Percentiles rank a stretch among this genome's conserved stretches.
These are phyloP conservation scores for Fusarium cyanostomum DNA, from an alignment of 2,329 filamentous ascomycete genomes.

Conservation along the genomic window DNA sequence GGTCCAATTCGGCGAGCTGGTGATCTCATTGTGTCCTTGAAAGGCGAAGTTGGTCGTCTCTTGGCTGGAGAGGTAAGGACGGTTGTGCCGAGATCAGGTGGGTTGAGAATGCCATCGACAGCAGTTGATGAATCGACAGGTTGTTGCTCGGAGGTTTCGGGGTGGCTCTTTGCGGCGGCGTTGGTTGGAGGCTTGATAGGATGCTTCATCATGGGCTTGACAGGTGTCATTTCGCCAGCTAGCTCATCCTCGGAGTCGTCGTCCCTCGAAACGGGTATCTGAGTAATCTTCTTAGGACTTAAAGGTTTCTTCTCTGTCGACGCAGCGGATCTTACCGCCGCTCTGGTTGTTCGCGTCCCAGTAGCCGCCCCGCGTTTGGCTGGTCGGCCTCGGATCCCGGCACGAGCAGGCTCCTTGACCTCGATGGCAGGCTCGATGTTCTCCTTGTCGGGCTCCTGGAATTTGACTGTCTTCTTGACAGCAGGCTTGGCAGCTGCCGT, in stretches of 20 bases:
- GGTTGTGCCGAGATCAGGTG: slow-evolving; percentile 50
- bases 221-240: slow-evolving; percentile 59
- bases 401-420: slow-evolving; percentile 48
- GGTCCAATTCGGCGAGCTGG: slow-evolving; percentile 59
- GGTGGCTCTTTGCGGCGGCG: slow-evolving; percentile 17
- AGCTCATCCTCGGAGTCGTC: slow-evolving; percentile 69
- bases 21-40: slow-evolving; percentile 64
- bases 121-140: slow-evolving; percentile 39
- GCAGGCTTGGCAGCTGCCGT: slow-evolving; percentile 54
- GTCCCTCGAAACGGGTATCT: slow-evolving; percentile 60
- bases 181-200: slow-evolving; percentile 60
- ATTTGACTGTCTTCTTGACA: slow-evolving; percentile 69
- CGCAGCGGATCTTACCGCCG: slow-evolving; percentile 45
- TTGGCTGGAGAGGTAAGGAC: slow-evolving; percentile 66
- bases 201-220: slow-evolving; percentile 64
- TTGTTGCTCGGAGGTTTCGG: slow-evolving; percentile 23
- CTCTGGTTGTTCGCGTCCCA: slow-evolving; percentile 48
- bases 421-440: slow-evolving; percentile 60
- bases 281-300: slow-evolving; percentile 72
- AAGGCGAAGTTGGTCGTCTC: slow-evolving; percentile 60
- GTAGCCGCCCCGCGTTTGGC: slow-evolving; percentile 53
- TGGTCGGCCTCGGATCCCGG: slow-evolving; percentile 53
- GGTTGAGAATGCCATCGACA: slow-evolving; percentile 45
- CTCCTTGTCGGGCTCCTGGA: slow-evolving; percentile 72
- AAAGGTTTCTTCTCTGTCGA: slow-evolving; percentile 60